Evolutionary conservation across 352 stramenopile species (phyloP).

Genomic region (Globisporangium ultimum): DNA sequence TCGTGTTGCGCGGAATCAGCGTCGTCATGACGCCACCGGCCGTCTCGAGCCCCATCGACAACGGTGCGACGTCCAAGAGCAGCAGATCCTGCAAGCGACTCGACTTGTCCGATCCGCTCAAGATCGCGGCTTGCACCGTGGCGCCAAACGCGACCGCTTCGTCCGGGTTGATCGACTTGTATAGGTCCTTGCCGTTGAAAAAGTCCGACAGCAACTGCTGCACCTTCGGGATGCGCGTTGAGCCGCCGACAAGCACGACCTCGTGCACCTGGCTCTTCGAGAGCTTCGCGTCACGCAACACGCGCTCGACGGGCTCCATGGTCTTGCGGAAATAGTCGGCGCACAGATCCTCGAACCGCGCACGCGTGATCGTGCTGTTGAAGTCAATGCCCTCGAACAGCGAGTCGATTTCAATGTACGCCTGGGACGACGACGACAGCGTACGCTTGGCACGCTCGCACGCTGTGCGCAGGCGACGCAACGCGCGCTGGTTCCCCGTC

Average conservation of each 20-base stretch:
- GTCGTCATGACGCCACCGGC: constrained; percentile 65
- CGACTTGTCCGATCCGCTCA: constrained; percentile 23
- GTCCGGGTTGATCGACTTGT: constrained; percentile 68
- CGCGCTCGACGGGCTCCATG: constrained; percentile 71
- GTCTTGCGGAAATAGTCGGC: constrained; percentile 89
- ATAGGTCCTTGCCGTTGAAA: constrained; percentile 61
- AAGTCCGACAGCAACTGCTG: constrained; percentile 46
- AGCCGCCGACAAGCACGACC: constrained; percentile 33
- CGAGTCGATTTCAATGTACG: constrained; percentile 91
- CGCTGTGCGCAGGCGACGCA: constrained; percentile 86
- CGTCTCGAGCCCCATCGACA: constrained; percentile 70
- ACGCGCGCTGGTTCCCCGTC: constrained; percentile 64
- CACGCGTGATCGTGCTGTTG: constrained; percentile 89
- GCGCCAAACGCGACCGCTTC: constrained; percentile 62
- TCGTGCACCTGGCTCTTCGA: constrained; percentile 27
- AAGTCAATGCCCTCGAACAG: constrained; percentile 93
- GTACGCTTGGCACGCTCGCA: constrained; percentile 92
- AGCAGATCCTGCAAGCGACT: constrained; percentile 77
- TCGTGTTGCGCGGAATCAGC: constrained; percentile 66
- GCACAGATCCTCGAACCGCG: constrained; percentile 88
- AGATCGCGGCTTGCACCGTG: constrained; percentile 35
- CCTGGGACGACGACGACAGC: constrained; percentile 81
- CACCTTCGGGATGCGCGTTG: constrained; percentile 48
- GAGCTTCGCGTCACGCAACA: constrained; percentile 25
- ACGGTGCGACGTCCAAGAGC: constrained; percentile 68